Conservation (phyloP, 2,329 filamentous ascomycete species). For the Massarina eburnea region DNA sequence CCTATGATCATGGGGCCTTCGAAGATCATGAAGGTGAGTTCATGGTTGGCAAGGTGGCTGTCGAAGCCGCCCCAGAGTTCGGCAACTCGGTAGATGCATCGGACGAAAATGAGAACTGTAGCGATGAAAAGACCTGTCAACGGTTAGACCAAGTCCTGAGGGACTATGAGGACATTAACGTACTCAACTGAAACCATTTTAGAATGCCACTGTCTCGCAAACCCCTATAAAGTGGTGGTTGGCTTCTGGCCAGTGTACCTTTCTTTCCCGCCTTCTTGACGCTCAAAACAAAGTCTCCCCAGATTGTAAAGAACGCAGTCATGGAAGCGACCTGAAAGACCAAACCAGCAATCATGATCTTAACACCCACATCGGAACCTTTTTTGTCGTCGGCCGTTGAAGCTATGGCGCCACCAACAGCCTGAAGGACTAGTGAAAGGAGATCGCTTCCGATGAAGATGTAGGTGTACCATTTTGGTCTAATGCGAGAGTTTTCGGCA, state of each 20-base stretch:
- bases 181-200: constrained; percentile 27
- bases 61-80: constrained; percentile 50
- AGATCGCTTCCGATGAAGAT: constrained; percentile 61
- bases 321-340: constrained; percentile 57
- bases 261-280: constrained; percentile 17
- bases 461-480: constrained; percentile 51
- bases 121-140: constrained; percentile 38
- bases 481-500: constrained; percentile 23
- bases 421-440: constrained; percentile 59
- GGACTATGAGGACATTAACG: neutral
- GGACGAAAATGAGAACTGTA: constrained; percentile 48
- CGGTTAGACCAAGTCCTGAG: constrained; percentile 6
- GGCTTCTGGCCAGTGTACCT: constrained; percentile 17
- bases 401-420: constrained; percentile 58
- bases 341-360: constrained; percentile 60
- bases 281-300: constrained; percentile 37
- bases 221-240: constrained; percentile 23
- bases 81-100: constrained; percentile 51
- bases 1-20: constrained; percentile 55
- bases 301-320: constrained; percentile 49
- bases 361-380: constrained; percentile 49
- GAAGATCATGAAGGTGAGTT: constrained; percentile 53
- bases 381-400: constrained; percentile 48
- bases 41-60: constrained; percentile 48
- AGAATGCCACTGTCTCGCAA: constrained; percentile 18